Percentiles rank a stretch among this genome's conserved stretches.
Evolutionary conservation across 169 alveolate genomes (phyloP).

Genomic region (Eimeria acervulina): DNA sequence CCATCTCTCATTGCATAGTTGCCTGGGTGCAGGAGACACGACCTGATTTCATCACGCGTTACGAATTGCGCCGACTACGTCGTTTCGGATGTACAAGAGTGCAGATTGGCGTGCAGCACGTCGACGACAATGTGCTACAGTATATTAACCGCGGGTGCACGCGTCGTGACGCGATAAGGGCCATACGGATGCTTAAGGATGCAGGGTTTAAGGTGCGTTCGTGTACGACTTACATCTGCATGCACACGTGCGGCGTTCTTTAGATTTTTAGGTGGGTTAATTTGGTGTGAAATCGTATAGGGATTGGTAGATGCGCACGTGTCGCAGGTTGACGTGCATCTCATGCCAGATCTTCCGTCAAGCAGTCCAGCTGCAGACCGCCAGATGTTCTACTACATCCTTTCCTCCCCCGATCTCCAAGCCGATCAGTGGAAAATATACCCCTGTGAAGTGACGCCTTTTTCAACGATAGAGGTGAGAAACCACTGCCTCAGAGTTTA

Average conservation of each 20-base stretch:
- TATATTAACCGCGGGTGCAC: slow-evolving; percentile 92
- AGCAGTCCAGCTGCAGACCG: slow-evolving; percentile 92
- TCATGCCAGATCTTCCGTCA: slow-evolving; percentile 97
- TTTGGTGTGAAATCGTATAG: background rate
- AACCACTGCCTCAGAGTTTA: background rate
- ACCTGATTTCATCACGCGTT: slow-evolving; percentile 95
- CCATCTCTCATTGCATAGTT: background rate
- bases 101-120: slow-evolving; percentile 97
- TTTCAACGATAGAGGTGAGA: slow-evolving; percentile 91
- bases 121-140: slow-evolving; percentile 92
- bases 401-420: slow-evolving; percentile 93
- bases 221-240: background rate
- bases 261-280: background rate
- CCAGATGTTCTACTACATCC: slow-evolving; percentile 93
- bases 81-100: slow-evolving; percentile 96
- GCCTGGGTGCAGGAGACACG: slow-evolving; percentile 92
- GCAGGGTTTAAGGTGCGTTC: slow-evolving; percentile 91
- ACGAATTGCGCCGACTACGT: slow-evolving; percentile 91
- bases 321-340: slow-evolving; percentile 94
- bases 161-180: slow-evolving; percentile 90
- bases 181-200: slow-evolving; percentile 94
- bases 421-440: slow-evolving; percentile 98
- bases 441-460: slow-evolving; percentile 97
- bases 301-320: background rate
- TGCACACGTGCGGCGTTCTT: background rate